These are phyloP conservation scores for Metroxylon sagu DNA, from an alignment of 176 grass and related monocot species.

Conservation along the genomic window DNA sequence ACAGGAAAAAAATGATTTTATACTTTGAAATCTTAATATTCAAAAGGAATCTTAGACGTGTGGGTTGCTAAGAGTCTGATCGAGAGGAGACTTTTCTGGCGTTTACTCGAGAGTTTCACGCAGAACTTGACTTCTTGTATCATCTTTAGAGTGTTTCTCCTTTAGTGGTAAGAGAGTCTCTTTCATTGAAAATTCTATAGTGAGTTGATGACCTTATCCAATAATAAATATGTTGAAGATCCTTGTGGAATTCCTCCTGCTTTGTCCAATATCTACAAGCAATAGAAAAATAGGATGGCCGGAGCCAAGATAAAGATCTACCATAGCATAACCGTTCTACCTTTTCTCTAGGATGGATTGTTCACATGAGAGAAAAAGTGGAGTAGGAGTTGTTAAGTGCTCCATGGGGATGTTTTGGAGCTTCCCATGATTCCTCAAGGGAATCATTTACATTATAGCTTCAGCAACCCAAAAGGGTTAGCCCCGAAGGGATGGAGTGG, in stretches of 20 bases:
- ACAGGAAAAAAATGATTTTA: too few relatives aligned
- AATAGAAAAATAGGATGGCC: not conserved
- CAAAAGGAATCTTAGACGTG: not conserved
- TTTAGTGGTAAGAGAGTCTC: not conserved
- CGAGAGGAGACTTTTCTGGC: not conserved
- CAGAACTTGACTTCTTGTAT: slow-evolving; percentile 1
- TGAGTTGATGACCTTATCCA: not conserved
- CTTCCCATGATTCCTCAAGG: not conserved
- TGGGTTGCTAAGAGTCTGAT: not conserved
- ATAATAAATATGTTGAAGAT: not conserved
- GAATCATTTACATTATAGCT: not conserved
- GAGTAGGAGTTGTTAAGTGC: too few relatives aligned
- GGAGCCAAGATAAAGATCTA: not conserved
- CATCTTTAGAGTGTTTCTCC: not conserved
- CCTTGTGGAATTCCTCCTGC: not conserved
- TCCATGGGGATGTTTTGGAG: not conserved
- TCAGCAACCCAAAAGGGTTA: not conserved
- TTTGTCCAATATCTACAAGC: not conserved
- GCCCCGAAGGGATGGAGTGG: slow-evolving; percentile 4
- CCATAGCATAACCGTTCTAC: too few relatives aligned
- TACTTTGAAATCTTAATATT: too few relatives aligned
- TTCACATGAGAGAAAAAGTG: too few relatives aligned
- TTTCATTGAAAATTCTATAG: not conserved
- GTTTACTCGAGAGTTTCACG: not conserved
- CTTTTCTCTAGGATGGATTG: too few relatives aligned